A percentile compares a stretch with the other conserved stretches of the same genome.
Evolutionary conservation across 2,329 filamentous ascomycete genomes (phyloP).

Genomic region (Epichloe baconii): DNA sequence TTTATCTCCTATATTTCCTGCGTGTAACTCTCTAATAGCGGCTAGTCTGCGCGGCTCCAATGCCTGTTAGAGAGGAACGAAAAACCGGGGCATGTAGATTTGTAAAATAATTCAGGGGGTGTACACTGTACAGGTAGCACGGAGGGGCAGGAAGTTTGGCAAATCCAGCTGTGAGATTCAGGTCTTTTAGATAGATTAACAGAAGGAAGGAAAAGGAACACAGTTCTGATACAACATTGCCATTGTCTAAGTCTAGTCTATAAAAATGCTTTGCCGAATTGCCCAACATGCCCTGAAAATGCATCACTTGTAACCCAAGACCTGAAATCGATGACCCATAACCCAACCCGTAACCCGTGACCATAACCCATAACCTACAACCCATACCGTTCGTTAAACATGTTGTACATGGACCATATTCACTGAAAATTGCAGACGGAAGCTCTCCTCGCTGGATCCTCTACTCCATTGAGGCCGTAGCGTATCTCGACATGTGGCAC

Average conservation of each 20-base stretch:
- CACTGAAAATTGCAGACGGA: neutral
- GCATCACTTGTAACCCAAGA: neutral
- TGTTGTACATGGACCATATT: neutral
- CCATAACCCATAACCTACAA: neutral
- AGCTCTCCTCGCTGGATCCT: neutral
- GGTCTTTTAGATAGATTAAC: neutral
- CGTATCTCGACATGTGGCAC: neutral
- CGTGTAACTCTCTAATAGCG: too few species aligned
- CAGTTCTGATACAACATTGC: slow-evolving; percentile 1
- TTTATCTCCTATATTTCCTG: too few species aligned
- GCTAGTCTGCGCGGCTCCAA: too few species aligned
- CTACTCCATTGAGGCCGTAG: neutral
- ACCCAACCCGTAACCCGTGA: neutral
- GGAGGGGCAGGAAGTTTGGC: too few species aligned
- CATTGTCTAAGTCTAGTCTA: slow-evolving; percentile 2
- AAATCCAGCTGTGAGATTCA: too few species aligned
- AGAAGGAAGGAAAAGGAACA: neutral
- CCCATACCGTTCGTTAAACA: neutral
- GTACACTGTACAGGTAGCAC: too few species aligned
- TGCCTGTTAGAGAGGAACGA: too few species aligned
- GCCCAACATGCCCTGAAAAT: neutral
- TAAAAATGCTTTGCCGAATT: neutral
- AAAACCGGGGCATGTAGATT: too few species aligned
- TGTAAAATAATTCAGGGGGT: too few species aligned
- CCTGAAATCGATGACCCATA: neutral